These are phyloP conservation scores for Mimosa bimucronata DNA, from an alignment of 306 rosid species.

Conservation along the genomic window DNA sequence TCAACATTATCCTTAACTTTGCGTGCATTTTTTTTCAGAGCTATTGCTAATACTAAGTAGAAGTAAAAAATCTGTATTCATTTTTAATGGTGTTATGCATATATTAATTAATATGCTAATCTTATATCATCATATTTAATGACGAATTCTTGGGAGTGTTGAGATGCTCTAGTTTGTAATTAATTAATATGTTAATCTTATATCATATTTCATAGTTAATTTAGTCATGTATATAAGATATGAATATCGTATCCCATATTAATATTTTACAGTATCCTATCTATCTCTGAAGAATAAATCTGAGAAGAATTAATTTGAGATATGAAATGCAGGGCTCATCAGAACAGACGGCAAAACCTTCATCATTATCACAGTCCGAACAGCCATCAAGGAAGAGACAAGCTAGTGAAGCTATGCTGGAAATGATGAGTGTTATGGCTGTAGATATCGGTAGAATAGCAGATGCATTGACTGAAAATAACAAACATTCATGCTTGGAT, in stretches of 20 bases:
- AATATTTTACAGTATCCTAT: too few species aligned
- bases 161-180: background rate
- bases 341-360: conserved; percentile 58
- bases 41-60: background rate
- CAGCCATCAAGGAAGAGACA: conserved; percentile 50
- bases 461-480: conserved; percentile 51
- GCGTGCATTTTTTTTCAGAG: background rate
- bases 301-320: conserved; percentile 38
- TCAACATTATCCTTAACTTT: background rate
- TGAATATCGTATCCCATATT: too few species aligned
- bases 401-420: conserved; percentile 42
- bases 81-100: background rate
- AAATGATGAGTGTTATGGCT: conserved; percentile 63
- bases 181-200: too few species aligned
- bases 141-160: too few species aligned
- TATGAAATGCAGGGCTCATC: conserved; percentile 55
- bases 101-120: too few species aligned
- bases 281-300: too few species aligned
- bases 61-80: background rate
- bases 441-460: conserved; percentile 58
- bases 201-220: too few species aligned
- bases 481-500: conserved; percentile 45
- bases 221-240: too few species aligned
- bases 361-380: conserved; percentile 55
- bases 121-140: too few species aligned